Base-by-base conservation (phyloP, 164 flowering plant genomes). In the Protea cynaroides region DNA sequence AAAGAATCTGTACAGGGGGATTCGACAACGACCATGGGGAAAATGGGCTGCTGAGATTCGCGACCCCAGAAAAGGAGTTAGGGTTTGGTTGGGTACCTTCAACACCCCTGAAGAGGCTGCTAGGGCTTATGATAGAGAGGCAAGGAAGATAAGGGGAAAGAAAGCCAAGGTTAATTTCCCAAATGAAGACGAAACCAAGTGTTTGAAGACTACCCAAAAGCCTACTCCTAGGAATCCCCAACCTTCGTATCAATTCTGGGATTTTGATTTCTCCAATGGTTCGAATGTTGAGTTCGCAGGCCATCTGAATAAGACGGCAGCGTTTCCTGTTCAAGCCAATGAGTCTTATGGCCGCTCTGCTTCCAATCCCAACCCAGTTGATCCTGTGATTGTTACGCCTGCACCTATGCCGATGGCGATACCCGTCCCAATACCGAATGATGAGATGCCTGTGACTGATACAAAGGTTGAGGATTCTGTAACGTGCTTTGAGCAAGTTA, bases 21-120 rank as follows among this genome's bases (percentile, higher is more conserved):
- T 93, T 50, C 73, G 98, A 76, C 98, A 87, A 60, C 83, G 96
- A 3, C 96, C 92, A 0, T 89, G 96, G 96, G 96, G 96, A 2
- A 89, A 89, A 80, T 89, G 93, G 95, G 98, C 98, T 0, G 96
- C 98, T 1, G 98, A 93, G 78, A 93, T 93, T 47, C 89, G 98
- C 5, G 98, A 93, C 59, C 98, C 96, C 6, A 72, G 96, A 17
- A 93, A 93, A 74, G 98, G 98, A 10, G 91, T 90, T 23, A 72
- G 98, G 18, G 96, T 93, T 14, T 90, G 98, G 98, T 77, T 93
- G 12, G 98, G 98, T 3, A 93, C 98, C 6, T 93, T 82, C 78
- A 86, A 82, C 80, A 90, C 98, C 1, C 89, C 98, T 8, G 96
- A 88, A 71, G 96, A 90, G 64, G 98, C 98, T 1, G 98, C 98